Evolutionary conservation across 2,329 filamentous ascomycete genomes (phyloP), one percentile per base, ranked within the genome.

Genomic region (Myriangium duriaei): DNA sequence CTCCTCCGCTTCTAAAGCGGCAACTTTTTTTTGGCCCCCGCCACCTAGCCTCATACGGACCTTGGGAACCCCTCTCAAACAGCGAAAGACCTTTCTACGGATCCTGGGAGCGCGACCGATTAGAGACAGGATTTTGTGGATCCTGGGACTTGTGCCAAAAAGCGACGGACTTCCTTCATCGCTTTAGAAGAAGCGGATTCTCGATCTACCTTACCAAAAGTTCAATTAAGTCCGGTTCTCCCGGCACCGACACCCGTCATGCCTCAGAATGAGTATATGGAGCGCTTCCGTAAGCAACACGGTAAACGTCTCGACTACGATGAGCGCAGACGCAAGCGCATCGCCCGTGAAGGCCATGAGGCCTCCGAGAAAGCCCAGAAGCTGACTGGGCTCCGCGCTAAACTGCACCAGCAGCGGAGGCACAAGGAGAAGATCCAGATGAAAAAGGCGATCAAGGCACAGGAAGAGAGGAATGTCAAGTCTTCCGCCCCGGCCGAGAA

Each of bases 361-460:
- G 76, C 76, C 40, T 91, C 82, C 35, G 73, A 91, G 56, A 80
- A 94, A 65, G 86, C 91, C 15, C 88, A 96, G 69, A 94, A 91
- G 61, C 72, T 95, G 55, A 80, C 82, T 45, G 91, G 91, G 47
- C 75, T 96, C 51, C 73, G 85, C 45, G 91, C 91, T 50, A 98
- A 98, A 71, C 69, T 93, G 54, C 79, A 91, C 67, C 81, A 88
- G 61, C 79, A 96, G 74, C 85, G 87, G 70, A 76, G 91, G 16
- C 83, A 86, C 67, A 81, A 87, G 60, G 87, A 98, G 71, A 98
- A 98, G 79, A 93, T 94, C 58, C 85, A 93, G 72, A 87, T 94
- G 81, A 81, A 81, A 64, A 93, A 94, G 72, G 69, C 78, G 55
- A 92, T 98, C 73, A 84, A 82, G 65, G 81, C 84, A 31, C 84